Base-by-base conservation (phyloP, 768 basidiomycete genomes). In the Serendipita sp. region DNA sequence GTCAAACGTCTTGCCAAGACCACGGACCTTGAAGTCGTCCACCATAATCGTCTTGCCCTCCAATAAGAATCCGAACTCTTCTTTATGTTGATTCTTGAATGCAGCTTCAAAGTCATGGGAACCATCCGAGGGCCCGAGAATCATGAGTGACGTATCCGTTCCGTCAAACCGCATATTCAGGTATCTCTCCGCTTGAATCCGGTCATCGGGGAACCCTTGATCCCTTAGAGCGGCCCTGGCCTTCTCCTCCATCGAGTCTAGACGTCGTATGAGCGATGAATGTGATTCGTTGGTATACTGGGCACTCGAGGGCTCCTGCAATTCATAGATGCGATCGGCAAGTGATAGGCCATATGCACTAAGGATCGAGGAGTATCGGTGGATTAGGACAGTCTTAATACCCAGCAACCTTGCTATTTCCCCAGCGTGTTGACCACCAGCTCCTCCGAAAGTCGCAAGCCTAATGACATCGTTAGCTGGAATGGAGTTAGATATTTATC, bases 271-370 rank as follows among this genome's bases (percentile, higher is more conserved):
- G 34, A 97, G 80, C 1, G 76, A 73, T 1, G 76, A 66, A 15
- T 80, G 77, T 54, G 85, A 85, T 63, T 80, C 77, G 1, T 78
- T 72, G 0, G 83, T 84, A 73, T 86, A 94, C 72, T 86, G 86
- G 0, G 84, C 80, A 1, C 94, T 92, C 8, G 83, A 85, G 0
- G 94, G 94, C 71, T 96, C 93, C 76, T 95, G 93, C 1, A 86
- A 77, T 71, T 96, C 94, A 70, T 80, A 85, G 3, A 85, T 91
- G 3, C 91, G 78, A 73, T 95, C 91, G 2, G 92, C 91, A 7
- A 93, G 79, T 5, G 91, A 90, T n/a, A 96, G 82, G 0, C 94
- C 94, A 69, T 94, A 97, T 0, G 94, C 93, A 1, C 91, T 93
- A 2, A 97, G 77, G 64, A 97, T 89, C 3, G 92, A 95, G 63